Conservation (phyloP, 2,329 filamentous ascomycete genomes). For the Talaromyces piceae region DNA sequence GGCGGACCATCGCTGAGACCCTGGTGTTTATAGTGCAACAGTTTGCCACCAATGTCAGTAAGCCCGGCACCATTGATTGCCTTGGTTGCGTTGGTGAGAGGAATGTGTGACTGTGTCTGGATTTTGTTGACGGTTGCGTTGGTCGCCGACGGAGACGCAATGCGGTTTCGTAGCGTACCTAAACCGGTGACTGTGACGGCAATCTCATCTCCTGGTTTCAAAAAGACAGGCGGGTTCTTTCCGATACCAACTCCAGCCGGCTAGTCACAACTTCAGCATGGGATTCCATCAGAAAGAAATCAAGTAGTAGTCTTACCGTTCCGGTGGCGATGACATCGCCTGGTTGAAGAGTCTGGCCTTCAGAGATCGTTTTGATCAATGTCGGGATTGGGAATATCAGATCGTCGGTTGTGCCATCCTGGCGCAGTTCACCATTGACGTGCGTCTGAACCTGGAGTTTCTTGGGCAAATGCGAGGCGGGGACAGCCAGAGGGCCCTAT, state of each 20-base stretch:
- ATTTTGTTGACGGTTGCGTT: constrained; percentile 22
- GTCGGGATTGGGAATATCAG: not conserved
- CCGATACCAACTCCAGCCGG: constrained; percentile 45
- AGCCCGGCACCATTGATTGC: constrained; percentile 26
- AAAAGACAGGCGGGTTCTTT: constrained; percentile 35
- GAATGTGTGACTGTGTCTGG: constrained; percentile 18
- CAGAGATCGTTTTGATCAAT: not conserved
- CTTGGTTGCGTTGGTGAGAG: constrained; percentile 23
- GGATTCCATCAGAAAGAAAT: not conserved
- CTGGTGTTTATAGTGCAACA: constrained; percentile 31
- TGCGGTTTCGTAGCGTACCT: constrained; percentile 37
- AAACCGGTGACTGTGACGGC: constrained; percentile 36
- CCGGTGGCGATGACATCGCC: constrained; percentile 4
- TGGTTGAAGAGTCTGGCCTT: constrained; percentile 1
- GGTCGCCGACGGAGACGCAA: constrained; percentile 19
- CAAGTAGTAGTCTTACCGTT: not conserved
- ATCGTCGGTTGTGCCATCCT: constrained; percentile 33
- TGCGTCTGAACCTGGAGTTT: constrained; percentile 36
- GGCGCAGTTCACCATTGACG: constrained; percentile 47
- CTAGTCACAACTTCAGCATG: not conserved
- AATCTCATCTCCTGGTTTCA: constrained; percentile 37
- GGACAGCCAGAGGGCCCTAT: not conserved
- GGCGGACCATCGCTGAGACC: constrained; percentile 19
- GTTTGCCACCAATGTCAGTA: constrained; percentile 35
- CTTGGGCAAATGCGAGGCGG: constrained; percentile 30